Conservation (phyloP, 148 eudicot genomes). For the Nyssa sinensis region DNA sequence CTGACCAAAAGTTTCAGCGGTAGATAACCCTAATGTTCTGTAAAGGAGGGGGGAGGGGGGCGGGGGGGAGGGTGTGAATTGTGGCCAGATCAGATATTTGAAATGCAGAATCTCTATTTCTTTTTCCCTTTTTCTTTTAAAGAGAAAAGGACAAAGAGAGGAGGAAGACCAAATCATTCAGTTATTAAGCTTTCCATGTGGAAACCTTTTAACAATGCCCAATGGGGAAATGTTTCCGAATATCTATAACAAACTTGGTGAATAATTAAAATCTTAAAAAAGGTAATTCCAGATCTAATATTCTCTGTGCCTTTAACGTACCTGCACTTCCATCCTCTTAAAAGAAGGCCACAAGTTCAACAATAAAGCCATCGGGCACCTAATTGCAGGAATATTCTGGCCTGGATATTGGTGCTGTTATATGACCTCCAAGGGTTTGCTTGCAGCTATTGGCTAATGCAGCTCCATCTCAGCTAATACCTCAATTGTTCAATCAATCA, state of each 20-base stretch:
- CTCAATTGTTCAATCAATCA: neutral
- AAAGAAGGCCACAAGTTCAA: neutral
- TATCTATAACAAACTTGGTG: neutral
- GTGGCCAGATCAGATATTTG: neutral
- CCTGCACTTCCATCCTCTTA: neutral
- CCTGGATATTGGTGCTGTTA: neutral
- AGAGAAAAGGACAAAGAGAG: neutral
- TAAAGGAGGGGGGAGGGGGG: no score
- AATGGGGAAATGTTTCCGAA: neutral
- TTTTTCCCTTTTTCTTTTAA: neutral
- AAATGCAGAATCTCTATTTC: neutral
- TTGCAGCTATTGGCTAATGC: neutral
- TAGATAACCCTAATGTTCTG: neutral
- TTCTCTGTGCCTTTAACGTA: no score
- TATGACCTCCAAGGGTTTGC: neutral
- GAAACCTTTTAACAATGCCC: neutral
- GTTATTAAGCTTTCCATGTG: neutral
- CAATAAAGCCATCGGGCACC: neutral
- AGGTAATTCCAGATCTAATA: neutral
- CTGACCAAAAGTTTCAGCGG: neutral
- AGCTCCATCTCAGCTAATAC: neutral
- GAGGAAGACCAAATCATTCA: neutral
- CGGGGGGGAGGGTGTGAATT: neutral
- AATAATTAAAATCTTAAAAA: neutral
- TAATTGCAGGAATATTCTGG: neutral